Base-by-base conservation (phyloP, 1,139 yeast genomes). In the Candida frijolesensis region DNA sequence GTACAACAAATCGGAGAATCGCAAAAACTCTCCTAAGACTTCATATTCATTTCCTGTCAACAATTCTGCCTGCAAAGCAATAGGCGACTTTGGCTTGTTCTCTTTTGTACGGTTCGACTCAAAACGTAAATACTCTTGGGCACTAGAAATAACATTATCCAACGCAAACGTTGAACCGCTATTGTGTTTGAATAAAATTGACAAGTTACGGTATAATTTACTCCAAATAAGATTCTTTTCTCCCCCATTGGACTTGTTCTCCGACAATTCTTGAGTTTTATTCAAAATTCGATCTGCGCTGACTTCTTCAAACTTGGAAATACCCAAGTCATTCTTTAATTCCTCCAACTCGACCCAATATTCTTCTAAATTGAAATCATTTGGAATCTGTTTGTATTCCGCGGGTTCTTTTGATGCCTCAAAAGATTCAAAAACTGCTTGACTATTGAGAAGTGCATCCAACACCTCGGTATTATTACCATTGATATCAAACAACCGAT, bases 351-450 rank as follows among this genome's bases (percentile, higher is more conserved):
- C 79, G 16, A 57, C 55, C 16, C 59, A 50, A 51, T 61, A 76
- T 40, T 76, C 76, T 33, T 74, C 73, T 42, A 76, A 59, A 12
- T 53, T 50, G 55, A 74, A 68, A 48, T 66, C 67, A 42, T 72
- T 76, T 1, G 80, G 79, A 8, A 74, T 51, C 51, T 74, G 79
- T 25, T 51, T 63, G 50, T 74, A 74, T 29, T 47, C 51, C 10
- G n/a, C n/a, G 2, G 25, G 45, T 30, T 25, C 29, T 40, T 42
- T 48, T 9, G 25, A 37, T 44, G 42, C 37, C 44, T 53, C 53
- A 42, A 51, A 37, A 12, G 55, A 49, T 6, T 61, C 62, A 47
- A 70, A 66, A 2, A 61, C 68, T 9, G 49, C 40, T 47, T 67
- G 68, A 37, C 66, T 66, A 12, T 59, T 58, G 40, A 71, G 53